Evolutionary conservation across 441 rosid species (phyloP), one percentile per base, ranked within the genome.

Genomic region (Cnidoscolus chayamansa): DNA sequence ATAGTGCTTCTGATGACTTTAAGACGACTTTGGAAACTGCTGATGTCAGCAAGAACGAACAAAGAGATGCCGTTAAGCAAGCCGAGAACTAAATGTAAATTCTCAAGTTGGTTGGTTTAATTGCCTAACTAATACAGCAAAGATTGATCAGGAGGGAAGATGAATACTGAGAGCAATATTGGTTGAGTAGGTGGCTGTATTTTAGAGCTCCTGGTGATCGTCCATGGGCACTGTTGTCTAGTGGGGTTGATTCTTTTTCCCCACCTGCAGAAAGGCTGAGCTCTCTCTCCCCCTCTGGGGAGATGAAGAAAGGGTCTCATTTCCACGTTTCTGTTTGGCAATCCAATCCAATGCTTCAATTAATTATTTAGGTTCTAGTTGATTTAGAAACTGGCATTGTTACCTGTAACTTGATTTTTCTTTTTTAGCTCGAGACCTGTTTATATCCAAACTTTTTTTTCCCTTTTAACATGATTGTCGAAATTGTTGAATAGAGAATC

Each of bases 61-160:
- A 63, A 9, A 56, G 76, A 51, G 78, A 70, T 12, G 62, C 1
- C 17, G 51, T 72, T 40, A 57, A 72, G 63, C 55, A 16, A 54
- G 77, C 71, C 60, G 79, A 60, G 74, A 77, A 81, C 56, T 86
- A 64, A 40, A 76, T 78, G 78, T 75, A 64, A 59, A 78, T 69
- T 72, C 20, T n/a, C 1, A 10, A 13, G 63, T 25, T 25, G 76
- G 61, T 74, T 32, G 35, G 76, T 61, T 48, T 76, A 68, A 48
- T 63, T 72, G 75, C 76, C 79, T 80, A 70, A 74, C 77, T 63
- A 63, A 65, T 68, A 47, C 35, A 58, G 47, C 61, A 68, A 17
- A 63, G 30, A 55, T 51, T 60, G 68, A 72, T 74, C 47, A 58
- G 81, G 77, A 63, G 68, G 78, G 74, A 72, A 68, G 82, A 64